Evolutionary conservation across 441 rosid genomes (phyloP).

Genomic region (Raphanus hybrid): DNA sequence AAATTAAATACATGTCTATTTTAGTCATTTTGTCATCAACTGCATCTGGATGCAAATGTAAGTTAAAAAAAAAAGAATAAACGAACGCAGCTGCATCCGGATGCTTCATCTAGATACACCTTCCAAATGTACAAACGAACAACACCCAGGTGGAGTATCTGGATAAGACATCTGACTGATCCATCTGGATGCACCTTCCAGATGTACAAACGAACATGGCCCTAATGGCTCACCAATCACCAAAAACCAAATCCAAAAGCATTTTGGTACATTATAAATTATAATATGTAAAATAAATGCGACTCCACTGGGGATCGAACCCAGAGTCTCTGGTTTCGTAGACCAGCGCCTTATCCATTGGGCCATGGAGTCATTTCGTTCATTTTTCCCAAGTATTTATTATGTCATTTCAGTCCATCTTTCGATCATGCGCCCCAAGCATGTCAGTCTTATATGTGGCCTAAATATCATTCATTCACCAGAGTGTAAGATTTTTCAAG

Average conservation of each 20-base stretch:
- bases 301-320: conserved; percentile 97
- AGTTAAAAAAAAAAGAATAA: not conserved
- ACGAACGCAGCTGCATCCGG: not conserved
- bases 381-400: not conserved
- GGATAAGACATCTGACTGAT: not conserved
- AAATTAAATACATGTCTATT: not conserved
- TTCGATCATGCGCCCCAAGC: not conserved
- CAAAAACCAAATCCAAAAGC: too few relatives aligned
- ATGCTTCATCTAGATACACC: not conserved
- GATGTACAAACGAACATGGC: not conserved
- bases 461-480: not conserved
- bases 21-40: not conserved
- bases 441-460: not conserved
- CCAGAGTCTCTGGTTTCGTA: conserved; percentile 98
- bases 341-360: conserved; percentile 99
- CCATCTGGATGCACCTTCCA: not conserved
- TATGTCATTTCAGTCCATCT: not conserved
- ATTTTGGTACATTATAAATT: too few relatives aligned
- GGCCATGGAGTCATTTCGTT: conserved; percentile 68
- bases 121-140: not conserved
- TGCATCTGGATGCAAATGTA: not conserved
- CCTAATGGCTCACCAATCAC: too few relatives aligned
- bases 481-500: not conserved
- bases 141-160: not conserved
- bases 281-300: conserved; percentile 17